Percentiles rank a stretch among this genome's conserved stretches.
phyloP scores from a whole-genome alignment of 1,139 yeast genomes.

The Hyphopichia khmerensis region DNA sequence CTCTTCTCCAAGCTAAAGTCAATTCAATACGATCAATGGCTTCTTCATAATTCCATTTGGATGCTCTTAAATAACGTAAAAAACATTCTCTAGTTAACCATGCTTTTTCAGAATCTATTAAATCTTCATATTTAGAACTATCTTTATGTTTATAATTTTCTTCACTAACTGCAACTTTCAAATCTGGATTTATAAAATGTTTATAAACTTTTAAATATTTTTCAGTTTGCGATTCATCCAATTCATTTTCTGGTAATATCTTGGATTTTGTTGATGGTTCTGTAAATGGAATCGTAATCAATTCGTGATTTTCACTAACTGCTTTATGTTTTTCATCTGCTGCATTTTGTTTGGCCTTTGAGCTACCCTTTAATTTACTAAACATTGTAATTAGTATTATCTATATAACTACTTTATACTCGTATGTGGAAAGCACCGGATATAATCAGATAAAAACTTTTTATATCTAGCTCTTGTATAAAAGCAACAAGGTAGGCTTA shows the following conservation, averaged over 20 bases:
- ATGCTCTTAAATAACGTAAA: slow-evolving; percentile 46
- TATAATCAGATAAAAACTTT: no score
- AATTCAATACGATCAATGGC: slow-evolving; percentile 43
- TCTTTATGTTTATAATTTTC: slow-evolving; percentile 31
- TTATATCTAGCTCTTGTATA: no score
- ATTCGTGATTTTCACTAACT: slow-evolving; percentile 12
- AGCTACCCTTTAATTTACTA: slow-evolving; percentile 14
- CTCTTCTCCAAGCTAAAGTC: slow-evolving; percentile 49
- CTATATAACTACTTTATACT: no score
- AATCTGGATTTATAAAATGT: slow-evolving; percentile 54
- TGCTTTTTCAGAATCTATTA: slow-evolving; percentile 34
- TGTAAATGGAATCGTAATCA: slow-evolving; percentile 49
- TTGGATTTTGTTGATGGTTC: slow-evolving; percentile 45
- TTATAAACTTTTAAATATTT: slow-evolving; percentile 59
- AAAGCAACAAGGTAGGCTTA: no score
- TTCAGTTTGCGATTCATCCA: slow-evolving; percentile 53
- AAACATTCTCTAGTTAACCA: slow-evolving; percentile 52
- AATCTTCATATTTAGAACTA: slow-evolving; percentile 13
- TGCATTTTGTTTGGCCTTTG: slow-evolving; percentile 5
- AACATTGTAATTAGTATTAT: no score
- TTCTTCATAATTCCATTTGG: slow-evolving; percentile 42
- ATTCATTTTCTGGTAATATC: slow-evolving; percentile 50
- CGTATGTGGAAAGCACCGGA: no score
- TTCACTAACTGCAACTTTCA: slow-evolving; percentile 40
- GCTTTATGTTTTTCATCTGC: slow-evolving; percentile 6